phyloP scores from a whole-genome alignment of 192 early-diverging fungal genomes.

The Rhizophagus clarus region DNA sequence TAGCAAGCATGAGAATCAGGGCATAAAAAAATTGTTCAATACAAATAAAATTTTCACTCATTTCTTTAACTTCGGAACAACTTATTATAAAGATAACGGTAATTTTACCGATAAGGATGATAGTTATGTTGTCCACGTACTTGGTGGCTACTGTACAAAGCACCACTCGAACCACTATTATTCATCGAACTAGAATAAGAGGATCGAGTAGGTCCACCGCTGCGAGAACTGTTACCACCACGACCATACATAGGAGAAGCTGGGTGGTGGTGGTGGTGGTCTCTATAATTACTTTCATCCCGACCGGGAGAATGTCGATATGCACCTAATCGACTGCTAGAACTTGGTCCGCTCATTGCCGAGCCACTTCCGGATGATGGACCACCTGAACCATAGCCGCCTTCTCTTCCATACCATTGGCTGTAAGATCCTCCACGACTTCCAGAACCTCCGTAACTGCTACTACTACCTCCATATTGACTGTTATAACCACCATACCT shows the following conservation, averaged over 20 bases:
- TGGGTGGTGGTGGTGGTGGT: conserved; percentile 25
- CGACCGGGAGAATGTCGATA: conserved; percentile 28
- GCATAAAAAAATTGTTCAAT: background rate
- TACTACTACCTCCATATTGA: conserved; percentile 26
- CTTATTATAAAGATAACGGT: background rate
- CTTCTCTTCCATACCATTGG: conserved; percentile 31
- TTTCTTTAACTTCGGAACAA: background rate
- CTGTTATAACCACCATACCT: conserved; percentile 33
- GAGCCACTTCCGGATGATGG: conserved; percentile 28
- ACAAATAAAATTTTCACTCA: background rate
- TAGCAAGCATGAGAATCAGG: background rate
- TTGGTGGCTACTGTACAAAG: conserved; percentile 42
- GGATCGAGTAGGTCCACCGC: conserved; percentile 23
- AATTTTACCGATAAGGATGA: conserved; percentile 42
- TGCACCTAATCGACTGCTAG: conserved; percentile 18
- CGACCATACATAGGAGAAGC: conserved; percentile 11
- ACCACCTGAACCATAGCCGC: conserved; percentile 26
- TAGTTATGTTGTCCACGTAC: conserved; percentile 44
- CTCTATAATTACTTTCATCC: conserved; percentile 21
- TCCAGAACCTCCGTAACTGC: conserved; percentile 33
- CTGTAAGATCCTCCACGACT: conserved; percentile 35
- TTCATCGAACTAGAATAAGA: conserved; percentile 32
- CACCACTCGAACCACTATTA: conserved; percentile 31
- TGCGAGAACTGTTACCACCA: conserved; percentile 26
- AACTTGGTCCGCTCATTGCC: conserved; percentile 18